Base-by-base conservation (phyloP, 305 asterid species). In the Fraxinus nigra region DNA sequence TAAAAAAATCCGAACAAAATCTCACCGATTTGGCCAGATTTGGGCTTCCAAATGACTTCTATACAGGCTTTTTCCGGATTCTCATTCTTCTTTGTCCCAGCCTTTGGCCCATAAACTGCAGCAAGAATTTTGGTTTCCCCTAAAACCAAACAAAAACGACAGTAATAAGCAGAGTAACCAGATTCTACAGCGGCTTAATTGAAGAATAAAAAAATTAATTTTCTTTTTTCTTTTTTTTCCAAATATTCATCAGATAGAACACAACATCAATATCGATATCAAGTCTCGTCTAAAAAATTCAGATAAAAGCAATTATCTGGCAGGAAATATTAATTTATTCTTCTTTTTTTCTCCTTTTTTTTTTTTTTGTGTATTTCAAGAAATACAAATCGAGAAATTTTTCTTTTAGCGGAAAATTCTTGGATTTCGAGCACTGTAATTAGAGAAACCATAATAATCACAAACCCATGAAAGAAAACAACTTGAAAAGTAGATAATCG, bases 81-180 rank as follows among this genome's bases (percentile, higher is more conserved):
- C 82, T 95, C 99, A 69, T 92, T 93, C 91, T 95, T 95, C 89
- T 87, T 94, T 3, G 98, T 93, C 84, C 98, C 99, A 35, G 97
- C 90, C 82, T 93, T 95, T 40, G 99, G 99, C 74, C 99, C 99
- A 82, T 84, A 95, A 84, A 95, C 98, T 35, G 97, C 95, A 73
- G 99, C 99, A 84, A 93, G 89, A 85, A 95, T 97, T 89, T 88
- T 92, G n/a, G 99, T 94, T 81, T 92, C 96, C 79, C 99, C 99
- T 95, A 86, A 75, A 54, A 83, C 67, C 67, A 70, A 76, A 80
- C 33, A 13, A 43, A 79, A 40, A 78, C 32, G 51, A 75, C 0
- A 76, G 1, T 33, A n/a, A 54, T 28, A 28, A 30, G 33, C 33
- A 30, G 33, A 30, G 33, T 30, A 30, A 30, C 20, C 48, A 61